Conservation (phyloP, 1,284 basidiomycete genomes). For the Sparassis latifolia region DNA sequence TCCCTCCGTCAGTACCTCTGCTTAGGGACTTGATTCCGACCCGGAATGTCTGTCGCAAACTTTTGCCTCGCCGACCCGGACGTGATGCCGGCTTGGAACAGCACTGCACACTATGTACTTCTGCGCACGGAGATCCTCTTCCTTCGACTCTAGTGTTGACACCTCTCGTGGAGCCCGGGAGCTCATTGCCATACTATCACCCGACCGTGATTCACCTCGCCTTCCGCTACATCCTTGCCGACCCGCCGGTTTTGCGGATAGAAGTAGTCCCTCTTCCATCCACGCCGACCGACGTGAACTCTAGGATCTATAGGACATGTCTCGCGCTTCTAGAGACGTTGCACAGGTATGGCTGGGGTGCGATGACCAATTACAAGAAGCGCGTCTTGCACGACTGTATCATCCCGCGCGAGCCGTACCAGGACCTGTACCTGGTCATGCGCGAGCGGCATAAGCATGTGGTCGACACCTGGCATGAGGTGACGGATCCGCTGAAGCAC, state of each 20-base stretch:
- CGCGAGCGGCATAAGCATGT: slow-evolving; percentile 78
- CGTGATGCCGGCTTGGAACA: slow-evolving; percentile 68
- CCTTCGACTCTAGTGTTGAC: slow-evolving; percentile 53
- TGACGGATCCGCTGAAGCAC: slow-evolving; percentile 80
- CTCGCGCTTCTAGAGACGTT: slow-evolving; percentile 77
- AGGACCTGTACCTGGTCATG: slow-evolving; percentile 86
- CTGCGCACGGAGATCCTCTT: slow-evolving; percentile 15
- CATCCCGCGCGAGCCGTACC: slow-evolving; percentile 73
- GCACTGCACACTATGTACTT: slow-evolving; percentile 51
- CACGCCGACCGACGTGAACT: slow-evolving; percentile 44
- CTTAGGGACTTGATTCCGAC: slow-evolving; percentile 35
- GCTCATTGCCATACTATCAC: slow-evolving; percentile 71
- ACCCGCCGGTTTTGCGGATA: slow-evolving; percentile 34
- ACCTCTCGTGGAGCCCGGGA: slow-evolving; percentile 42
- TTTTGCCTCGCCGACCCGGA: slow-evolving; percentile 68
- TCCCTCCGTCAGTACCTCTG: slow-evolving; percentile 30
- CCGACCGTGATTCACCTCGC: slow-evolving; percentile 68
- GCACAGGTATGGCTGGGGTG: slow-evolving; percentile 83
- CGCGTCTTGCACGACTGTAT: slow-evolving; percentile 82
- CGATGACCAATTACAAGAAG: slow-evolving; percentile 76
- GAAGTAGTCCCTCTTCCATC: slow-evolving; percentile 49
- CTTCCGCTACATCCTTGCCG: slow-evolving; percentile 46
- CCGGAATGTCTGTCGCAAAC: slow-evolving; percentile 49
- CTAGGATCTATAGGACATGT: slow-evolving; percentile 75
- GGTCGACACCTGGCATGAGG: slow-evolving; percentile 71